Evolutionary conservation across 1,284 basidiomycete genomes (phyloP), one percentile per base, ranked within the genome.

Genomic region (Malassezia yamatoensis): DNA sequence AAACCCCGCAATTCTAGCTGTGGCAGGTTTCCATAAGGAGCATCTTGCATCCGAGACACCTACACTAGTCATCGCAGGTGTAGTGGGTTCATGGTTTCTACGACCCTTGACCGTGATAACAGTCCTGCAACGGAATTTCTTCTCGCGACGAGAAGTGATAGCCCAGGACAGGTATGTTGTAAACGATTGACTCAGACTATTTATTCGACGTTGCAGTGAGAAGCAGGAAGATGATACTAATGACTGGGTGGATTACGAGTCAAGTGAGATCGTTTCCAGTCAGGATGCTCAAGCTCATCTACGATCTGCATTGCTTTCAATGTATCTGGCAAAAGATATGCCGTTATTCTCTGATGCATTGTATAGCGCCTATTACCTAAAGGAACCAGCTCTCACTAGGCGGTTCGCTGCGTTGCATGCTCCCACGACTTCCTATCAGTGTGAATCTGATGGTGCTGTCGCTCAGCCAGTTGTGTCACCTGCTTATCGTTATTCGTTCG

Each of bases 191-290:
- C 43, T 7, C 24, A 29, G 24, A 29, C 7, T 29, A 29, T 29
- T 29, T 7, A 29, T 29, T 29, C 24, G 24, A 29, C 24, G 24
- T 29, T 29, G 4, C 24, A 29, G 24, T 29, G 24, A 29, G 24
- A 29, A 29, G 24, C 29, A 45, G 24, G 24, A 29, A 1, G 24
- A 45, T 7, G 1, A 13, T 13, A 34, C 34, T 9, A 45, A 29
- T 13, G 43, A 45, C 24, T 45, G 43, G 43, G 18, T 45, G 15
- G 43, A 45, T 18, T 45, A 45, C 43, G 43, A 45, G 41, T 20
- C 16, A 24, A 5, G 13, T 6, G 32, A 32, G 21, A 15, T 21
- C 2, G 16, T 16, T 12, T 15, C 41, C 5, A 32, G 41, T 20
- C 13, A 12, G 20, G 41, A 18, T 10, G 13, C 21, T 20, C 21